Evolutionary conservation across 495 filamentous ascomycete species (phyloP).

Genomic region (Tuber microsphaerosporum): DNA sequence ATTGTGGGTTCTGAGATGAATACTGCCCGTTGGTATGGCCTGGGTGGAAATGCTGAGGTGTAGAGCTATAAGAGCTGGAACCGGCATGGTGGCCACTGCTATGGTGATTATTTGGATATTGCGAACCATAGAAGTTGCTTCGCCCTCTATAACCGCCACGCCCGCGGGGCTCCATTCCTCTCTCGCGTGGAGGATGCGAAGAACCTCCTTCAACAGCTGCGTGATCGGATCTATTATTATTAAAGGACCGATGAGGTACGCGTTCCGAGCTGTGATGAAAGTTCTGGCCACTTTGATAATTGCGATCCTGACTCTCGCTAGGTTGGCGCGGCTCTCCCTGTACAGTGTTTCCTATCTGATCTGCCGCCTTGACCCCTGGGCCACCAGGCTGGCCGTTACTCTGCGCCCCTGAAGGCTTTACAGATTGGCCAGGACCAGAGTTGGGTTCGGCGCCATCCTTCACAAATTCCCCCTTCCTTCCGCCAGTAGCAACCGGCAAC

Average conservation of each 20-base stretch:
- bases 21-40: conserved; percentile 34
- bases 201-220: conserved; percentile 15
- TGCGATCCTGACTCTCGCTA: conserved; percentile 25
- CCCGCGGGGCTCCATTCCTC: conserved; percentile 44
- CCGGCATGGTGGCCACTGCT: conserved; percentile 29
- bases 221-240: conserved; percentile 23
- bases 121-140: conserved; percentile 29
- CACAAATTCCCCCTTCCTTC: conserved; percentile 26
- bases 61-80: conserved; percentile 25
- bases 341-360: conserved; percentile 15
- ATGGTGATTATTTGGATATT: conserved; percentile 19
- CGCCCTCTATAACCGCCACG: conserved; percentile 46
- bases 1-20: conserved; percentile 26
- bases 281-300: conserved; percentile 22
- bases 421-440: conserved; percentile 21
- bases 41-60: conserved; percentile 27
- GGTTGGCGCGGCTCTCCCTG: conserved; percentile 29
- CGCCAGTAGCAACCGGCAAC: conserved; percentile 18
- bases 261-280: conserved; percentile 30
- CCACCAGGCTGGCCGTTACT: conserved; percentile 17
- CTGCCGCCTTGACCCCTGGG: conserved; percentile 15
- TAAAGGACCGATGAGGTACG: conserved; percentile 22
- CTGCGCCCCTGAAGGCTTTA: conserved; percentile 26
- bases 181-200: conserved; percentile 37
- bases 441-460: conserved; percentile 13